Evolutionary conservation across 2,329 filamentous ascomycete species (phyloP), one percentile per base, ranked within the genome.

Genomic region (Daldinia sp.): DNA sequence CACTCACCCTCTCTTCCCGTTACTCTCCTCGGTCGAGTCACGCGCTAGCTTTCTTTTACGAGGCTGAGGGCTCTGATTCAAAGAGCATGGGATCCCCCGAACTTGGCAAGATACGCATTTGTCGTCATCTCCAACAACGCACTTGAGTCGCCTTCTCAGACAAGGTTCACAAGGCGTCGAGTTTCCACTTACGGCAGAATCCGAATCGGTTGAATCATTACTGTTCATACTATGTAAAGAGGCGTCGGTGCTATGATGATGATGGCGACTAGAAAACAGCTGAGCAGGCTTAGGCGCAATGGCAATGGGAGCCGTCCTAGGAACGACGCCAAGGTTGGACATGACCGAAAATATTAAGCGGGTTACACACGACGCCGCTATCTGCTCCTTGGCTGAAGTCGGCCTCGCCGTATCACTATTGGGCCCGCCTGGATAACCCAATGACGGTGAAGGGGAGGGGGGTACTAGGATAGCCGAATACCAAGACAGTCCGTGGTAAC

Each of bases 31-130:
- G 73, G 82, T 79, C 63, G 82, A 80, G 71, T 88, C 85, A 72
- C 86, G 84, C 77, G 89, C 87, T 66, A 92, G 79, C 81, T 94
- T 94, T 75, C 92, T 85, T 81, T 95, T 95, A 71, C 92, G 86
- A 59, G 90, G 88, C 73, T 89, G 87, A 21, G 91, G 91, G 76
- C 90, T 92, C 68, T 90, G 87, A 51, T 89, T 83, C 75, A 94
- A 88, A 41, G 92, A 94, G 78, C 92, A 95, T 70, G 92, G 89
- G 74, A 91, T 86, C 72, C 89, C 90, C 77, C 90, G 89, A 75
- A 89, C 88, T 74, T 92, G 89, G 78, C 92, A 96, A 66, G 92
- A 83, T 66, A 92, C 85, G 77, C 92, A 95, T 59, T 57, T 83
- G 70, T 91, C 90, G 75, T 94, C 91, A 74, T 93, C 89, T 69